Evolutionary conservation across 2,329 filamentous ascomycete species (phyloP), one percentile per base, ranked within the genome.

Genomic region (Fonsecaea multimorphosa): DNA sequence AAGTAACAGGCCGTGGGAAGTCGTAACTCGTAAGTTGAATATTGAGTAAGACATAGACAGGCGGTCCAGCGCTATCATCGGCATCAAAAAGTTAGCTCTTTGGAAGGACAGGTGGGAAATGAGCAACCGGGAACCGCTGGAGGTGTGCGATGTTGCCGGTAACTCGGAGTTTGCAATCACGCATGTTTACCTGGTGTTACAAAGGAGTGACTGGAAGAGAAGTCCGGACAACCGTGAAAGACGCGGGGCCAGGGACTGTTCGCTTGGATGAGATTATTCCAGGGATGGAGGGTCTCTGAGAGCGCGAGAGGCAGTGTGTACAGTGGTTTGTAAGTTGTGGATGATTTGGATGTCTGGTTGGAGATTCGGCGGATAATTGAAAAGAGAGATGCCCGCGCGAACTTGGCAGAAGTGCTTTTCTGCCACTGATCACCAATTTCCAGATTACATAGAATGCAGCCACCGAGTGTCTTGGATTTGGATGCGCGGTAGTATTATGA

Each of bases 141-240:
- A 32, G 22, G 29, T 19, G 9, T 29, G 29, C 51, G 1, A 32
- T 38, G 40, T 51, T 19, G 44, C 27, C 31, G 29, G 31, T 12
- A 16, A 14, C 29, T 51, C 44, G 58, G 34, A 38, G 22, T 49
- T 27, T 54, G 58, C 27, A 32, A 62, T 2, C n/a, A 6, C 31
- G 31, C n/a, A 36, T 53, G 54, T 64, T 68, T 58, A 68, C 67
- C 65, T 64, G 56, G 55, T 65, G 61, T 38, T 58, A 60, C 51
- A 67, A 69, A 65, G 62, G 67, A 69, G 61, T 69, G 67, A 69
- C 67, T 65, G 64, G 66, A 67, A 65, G 38, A 58, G 62, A 67
- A 61, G 55, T 58, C 52, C 9, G 53, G 55, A 29, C 46, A 32
- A 31, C 46, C 32, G 58, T 60, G 44, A 60, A 44, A 51, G 44